A percentile compares a stretch with the other conserved stretches of the same genome.
Evolutionary conservation across 768 basidiomycete genomes (phyloP).

Genomic region (Leccinum variicolor): DNA sequence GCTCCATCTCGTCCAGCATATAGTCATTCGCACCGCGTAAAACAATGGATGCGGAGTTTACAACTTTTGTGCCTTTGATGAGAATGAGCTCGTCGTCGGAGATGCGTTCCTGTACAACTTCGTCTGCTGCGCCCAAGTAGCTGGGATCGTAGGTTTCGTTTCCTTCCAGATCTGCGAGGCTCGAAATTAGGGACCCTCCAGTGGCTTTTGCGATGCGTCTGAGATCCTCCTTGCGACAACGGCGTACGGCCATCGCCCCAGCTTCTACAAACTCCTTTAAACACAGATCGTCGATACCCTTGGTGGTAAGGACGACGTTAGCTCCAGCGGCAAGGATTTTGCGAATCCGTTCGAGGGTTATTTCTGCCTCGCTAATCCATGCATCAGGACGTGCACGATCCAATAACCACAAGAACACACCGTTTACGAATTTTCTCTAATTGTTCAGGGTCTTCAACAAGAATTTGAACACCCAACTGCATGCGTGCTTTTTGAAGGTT

Average conservation of each 20-base stretch:
- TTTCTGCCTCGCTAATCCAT: conserved; percentile 78
- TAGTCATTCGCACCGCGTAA: conserved; percentile 98
- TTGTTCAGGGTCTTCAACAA: conserved; percentile 95
- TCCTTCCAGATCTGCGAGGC: conserved; percentile 93
- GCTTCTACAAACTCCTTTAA: conserved; percentile 99
- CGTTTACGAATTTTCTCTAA: conserved; percentile 94
- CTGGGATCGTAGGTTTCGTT: conserved; percentile 96
- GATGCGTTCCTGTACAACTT: conserved; percentile 95
- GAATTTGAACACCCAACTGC: conserved; percentile 96
- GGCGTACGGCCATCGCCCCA: conserved; percentile 96
- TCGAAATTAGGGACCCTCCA: conserved; percentile 89
- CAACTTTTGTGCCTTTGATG: conserved; percentile 96
- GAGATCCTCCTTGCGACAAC: conserved; percentile 97
- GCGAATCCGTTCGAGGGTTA: conserved; percentile 90
- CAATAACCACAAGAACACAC: conserved; percentile 38
- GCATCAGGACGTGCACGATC: conserved; percentile 10
- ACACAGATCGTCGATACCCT: conserved; percentile 97
- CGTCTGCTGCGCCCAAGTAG: conserved; percentile 89
- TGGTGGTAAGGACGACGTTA: conserved; percentile 95
- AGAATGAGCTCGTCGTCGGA: conserved; percentile 98
- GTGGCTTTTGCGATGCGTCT: conserved; percentile 96
- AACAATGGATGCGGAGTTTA: conserved; percentile 89
- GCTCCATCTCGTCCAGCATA: conserved; percentile 99
- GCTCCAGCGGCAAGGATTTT: conserved; percentile 96
- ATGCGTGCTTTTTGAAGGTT: conserved; percentile 95